Evolutionary conservation across 805 yeast species (phyloP).

Genomic region (Nakazawaea ambrosiae): DNA sequence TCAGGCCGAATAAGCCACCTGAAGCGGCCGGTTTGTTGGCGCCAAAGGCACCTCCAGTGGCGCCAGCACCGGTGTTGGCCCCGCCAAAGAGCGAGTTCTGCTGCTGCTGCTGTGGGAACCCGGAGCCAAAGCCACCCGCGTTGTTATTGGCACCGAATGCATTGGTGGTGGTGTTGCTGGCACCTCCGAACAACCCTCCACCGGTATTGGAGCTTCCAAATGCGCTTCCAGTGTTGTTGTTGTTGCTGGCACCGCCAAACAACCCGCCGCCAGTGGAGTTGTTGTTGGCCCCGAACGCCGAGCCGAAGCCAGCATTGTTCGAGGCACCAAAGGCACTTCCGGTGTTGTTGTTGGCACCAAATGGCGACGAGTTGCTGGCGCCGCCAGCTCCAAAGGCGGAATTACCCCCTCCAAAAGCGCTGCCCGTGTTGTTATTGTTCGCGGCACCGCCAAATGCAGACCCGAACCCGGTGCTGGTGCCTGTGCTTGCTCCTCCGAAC

Average conservation of each 20-base stretch:
- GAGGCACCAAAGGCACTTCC: conserved; percentile 31
- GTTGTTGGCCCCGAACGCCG: conserved; percentile 20
- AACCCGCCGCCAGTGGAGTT: conserved; percentile 18
- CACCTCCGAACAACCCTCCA: conserved; percentile 24
- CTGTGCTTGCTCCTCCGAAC: conserved; percentile 10
- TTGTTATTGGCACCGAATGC: conserved; percentile 21
- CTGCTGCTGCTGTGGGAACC: conserved; percentile 19
- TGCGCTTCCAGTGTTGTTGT: conserved; percentile 7
- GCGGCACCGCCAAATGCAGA: conserved; percentile 14
- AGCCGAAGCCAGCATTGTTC: conserved; percentile 14
- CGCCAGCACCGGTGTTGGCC: conserved; percentile 16
- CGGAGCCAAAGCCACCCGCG: conserved; percentile 24
- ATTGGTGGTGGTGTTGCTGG: conserved; percentile 16
- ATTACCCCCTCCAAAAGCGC: conserved; percentile 21
- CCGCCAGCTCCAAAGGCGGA: conserved; percentile 16
- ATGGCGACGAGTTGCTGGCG: conserved; percentile 18
- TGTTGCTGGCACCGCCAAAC: conserved; percentile 16
- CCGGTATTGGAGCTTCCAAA: conserved; percentile 12
- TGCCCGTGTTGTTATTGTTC: conserved; percentile 18
- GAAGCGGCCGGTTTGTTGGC: conserved; percentile 18
- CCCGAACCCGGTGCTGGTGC: conserved; percentile 13
- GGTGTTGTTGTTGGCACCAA: conserved; percentile 15
- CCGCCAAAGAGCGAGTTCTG: conserved; percentile 27
- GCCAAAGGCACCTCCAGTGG: conserved; percentile 27
- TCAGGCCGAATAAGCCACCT: conserved; percentile 14